Evolutionary conservation across 495 filamentous ascomycete species (phyloP), one percentile per base, ranked within the genome.

Genomic region (Penicillium lagena): DNA sequence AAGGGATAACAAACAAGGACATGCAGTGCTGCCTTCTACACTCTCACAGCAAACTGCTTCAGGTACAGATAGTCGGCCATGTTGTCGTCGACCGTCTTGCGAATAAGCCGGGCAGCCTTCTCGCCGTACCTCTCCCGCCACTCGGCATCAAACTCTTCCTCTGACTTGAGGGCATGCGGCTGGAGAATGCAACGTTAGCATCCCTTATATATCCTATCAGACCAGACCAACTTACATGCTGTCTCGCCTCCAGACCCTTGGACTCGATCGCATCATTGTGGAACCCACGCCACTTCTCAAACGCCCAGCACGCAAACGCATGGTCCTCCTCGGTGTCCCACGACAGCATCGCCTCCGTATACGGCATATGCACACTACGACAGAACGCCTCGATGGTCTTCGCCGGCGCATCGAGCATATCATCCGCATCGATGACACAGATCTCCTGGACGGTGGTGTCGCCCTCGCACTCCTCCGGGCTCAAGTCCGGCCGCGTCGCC

Each of bases 281-380:
- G 62, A 96, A 98, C 0, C 90, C 93, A 43, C 80, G 81, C 93
- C 93, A 98, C 69, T 98, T 98, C 68, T 87, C 87, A 68, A 98
- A 98, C 13, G 76, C 76, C 42, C 77, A 74, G 42, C 68, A 70
- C 1, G 86, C 90, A 41, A 67, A 56, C 39, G 65, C 42, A 45
- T 91, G 80, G 36, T 83, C 80, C 40, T 80, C 80, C 49, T 81
- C 80, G 29, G 78, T 80, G 34, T 86, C 82, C 93, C 93, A 98
- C 15, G 65, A 67, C 43, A 98, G 73, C 90, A 97, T 93, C 1
- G 73, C 66, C 2, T 76, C 75, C 28, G 59, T 56, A 62, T 83
- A 98, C 12, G 81, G 71, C 22, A 97, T 60, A 1, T 86, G 87
- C 2, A 89, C 83, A 50, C 78, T 83, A 37, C 77, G 71, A 65